A percentile compares a stretch with the other conserved stretches of the same genome.
Conservation (phyloP, 306 rosid genomes). For the Sicyos edulis region DNA sequence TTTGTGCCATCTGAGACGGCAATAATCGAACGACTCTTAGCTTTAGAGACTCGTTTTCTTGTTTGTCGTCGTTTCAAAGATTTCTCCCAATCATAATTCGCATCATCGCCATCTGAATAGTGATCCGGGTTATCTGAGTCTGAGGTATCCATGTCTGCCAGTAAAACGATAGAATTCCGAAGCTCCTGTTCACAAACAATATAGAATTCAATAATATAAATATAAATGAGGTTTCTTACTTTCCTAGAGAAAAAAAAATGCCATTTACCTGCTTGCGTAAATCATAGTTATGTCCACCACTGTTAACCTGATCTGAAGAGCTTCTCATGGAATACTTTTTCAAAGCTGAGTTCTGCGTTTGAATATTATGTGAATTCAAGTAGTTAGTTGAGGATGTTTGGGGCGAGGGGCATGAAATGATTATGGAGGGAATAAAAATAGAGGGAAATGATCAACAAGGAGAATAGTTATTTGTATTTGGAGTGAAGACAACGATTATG, state of each 20-base stretch:
- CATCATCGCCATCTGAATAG: constrained; percentile 31
- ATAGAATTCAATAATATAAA: not conserved
- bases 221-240: no score
- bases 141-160: constrained; percentile 76
- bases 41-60: constrained; percentile 37
- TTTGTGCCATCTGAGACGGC: constrained; percentile 24
- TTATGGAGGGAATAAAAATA: no score
- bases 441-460: no score
- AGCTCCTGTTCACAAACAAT: constrained; percentile 39
- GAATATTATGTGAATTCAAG: not conserved
- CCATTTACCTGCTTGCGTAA: constrained; percentile 49
- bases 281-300: constrained; percentile 49
- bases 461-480: no score
- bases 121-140: constrained; percentile 54
- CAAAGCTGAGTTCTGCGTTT: constrained; percentile 44
- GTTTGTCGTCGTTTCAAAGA: constrained; percentile 24
- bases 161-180: constrained; percentile 38
- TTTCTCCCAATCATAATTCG: constrained; percentile 37
- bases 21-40: constrained; percentile 26
- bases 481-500: no score
- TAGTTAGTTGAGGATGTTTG: no score
- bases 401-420: no score
- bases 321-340: constrained; percentile 30
- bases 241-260: not conserved
- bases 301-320: constrained; percentile 17